Base-by-base conservation (phyloP, 306 rosid species). In the Coriaria nepalensis region DNA sequence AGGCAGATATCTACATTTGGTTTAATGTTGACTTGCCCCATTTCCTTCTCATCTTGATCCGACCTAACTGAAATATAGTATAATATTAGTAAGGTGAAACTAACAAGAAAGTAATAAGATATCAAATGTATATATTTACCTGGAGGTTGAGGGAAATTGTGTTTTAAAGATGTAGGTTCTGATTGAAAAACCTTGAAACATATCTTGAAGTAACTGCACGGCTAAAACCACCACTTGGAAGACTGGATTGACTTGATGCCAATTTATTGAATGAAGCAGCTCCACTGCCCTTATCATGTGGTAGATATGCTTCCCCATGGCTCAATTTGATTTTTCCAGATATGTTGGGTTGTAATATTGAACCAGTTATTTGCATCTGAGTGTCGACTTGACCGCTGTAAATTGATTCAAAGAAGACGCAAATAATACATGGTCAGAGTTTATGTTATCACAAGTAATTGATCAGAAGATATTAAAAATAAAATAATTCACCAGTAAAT, bases 231-330 rank as follows among this genome's bases (percentile, higher is more conserved):
- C 69, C 80, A 59, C 73, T 50, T 43, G 79, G 83, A 62, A 64
- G 73, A 74, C 61, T 64, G 37, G 78, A 64, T 56, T 83, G 86
- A 70, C 71, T 70, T 37, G 87, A 58, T 38, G 75, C 71, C 70
- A 80, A 78, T 83, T 84, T 75, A 69, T 67, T 69, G 59, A 81
- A 67, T 33, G 66, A 52, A 55, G 85, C 60, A 67, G 81, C 69
- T 62, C 76, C 82, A 65, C 77, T 64, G 47, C 96, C 94, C 80
- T 73, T 83, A 59, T 87, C 96, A 41, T 87, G 96, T 8, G 96
- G 96, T 50, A 87, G 69, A 76, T 87, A 87, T 69, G 96, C 96
- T 72, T 87, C 96, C 62, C 96, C 96, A 4, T 75, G 93, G 77
- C 96, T 80, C 70, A 83, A 59, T 73, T 87, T 84, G 53, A 87